Evolutionary conservation across 257 asterid genomes (phyloP).

Genomic region (Hygrophila difformis): DNA sequence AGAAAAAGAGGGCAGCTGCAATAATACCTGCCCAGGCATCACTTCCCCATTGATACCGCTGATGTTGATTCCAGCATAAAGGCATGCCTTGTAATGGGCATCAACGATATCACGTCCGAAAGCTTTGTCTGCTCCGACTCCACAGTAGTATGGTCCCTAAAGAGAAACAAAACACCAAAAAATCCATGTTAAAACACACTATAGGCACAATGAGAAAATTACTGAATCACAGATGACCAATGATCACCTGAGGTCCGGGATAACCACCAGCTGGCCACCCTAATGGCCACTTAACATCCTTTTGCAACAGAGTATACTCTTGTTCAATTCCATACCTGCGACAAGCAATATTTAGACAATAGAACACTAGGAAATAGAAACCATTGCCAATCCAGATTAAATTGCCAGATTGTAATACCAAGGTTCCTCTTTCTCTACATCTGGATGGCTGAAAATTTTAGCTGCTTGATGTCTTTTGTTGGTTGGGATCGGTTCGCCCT

Average conservation of each 20-base stretch:
- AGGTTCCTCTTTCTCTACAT: conserved; percentile 43
- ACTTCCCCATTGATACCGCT: conserved; percentile 65
- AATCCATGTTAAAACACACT: too few species aligned
- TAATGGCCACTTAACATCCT: conserved; percentile 74
- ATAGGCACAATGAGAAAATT: too few species aligned
- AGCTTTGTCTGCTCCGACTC: conserved; percentile 58
- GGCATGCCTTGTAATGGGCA: conserved; percentile 52
- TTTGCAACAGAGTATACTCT: conserved; percentile 83
- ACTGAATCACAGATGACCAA: not conserved
- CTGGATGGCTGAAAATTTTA: conserved; percentile 45
- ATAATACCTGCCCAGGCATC: conserved; percentile 60
- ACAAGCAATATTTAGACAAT: not conserved
- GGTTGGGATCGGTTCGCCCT: conserved; percentile 64
- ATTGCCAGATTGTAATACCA: conserved; percentile 24
- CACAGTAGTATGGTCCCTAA: conserved; percentile 63
- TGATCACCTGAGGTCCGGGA: conserved; percentile 89
- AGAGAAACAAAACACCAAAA: not conserved
- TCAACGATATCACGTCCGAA: conserved; percentile 58
- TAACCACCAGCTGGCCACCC: conserved; percentile 94
- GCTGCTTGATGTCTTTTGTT: conserved; percentile 56
- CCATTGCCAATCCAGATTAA: not conserved
- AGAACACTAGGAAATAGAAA: not conserved
- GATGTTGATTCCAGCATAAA: conserved; percentile 53
- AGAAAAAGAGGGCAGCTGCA: too few species aligned
- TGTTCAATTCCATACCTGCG: conserved; percentile 94